phyloP scores from a whole-genome alignment of 768 basidiomycete species.

The Infundibulicybe gibba region DNA sequence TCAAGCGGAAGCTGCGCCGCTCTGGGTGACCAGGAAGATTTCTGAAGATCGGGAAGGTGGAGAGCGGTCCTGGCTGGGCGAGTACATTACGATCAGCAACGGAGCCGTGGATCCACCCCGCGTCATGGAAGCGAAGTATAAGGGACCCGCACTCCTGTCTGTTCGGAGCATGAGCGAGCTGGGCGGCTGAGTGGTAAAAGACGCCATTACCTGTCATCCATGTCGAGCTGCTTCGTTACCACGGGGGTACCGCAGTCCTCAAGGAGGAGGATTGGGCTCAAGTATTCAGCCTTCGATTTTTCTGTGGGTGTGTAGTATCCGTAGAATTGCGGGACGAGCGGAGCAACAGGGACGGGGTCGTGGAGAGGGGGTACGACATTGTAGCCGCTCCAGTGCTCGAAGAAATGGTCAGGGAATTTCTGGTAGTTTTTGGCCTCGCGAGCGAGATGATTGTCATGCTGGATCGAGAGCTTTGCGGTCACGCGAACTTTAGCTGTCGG shows the following conservation, averaged over 20 bases:
- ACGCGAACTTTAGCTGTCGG: slow-evolving; percentile 36
- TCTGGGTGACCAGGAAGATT: slow-evolving; percentile 4
- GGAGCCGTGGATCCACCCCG: slow-evolving; percentile 32
- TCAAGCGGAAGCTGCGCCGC: slow-evolving; percentile 31
- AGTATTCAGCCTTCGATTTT: slow-evolving; percentile 10
- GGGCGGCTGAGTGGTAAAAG: neutral
- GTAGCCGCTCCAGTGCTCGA: slow-evolving; percentile 47
- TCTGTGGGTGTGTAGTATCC: slow-evolving; percentile 45
- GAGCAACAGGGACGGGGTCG: slow-evolving; percentile 41
- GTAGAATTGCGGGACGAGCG: slow-evolving; percentile 62
- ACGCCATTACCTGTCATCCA: slow-evolving; percentile 33
- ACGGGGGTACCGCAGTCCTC: slow-evolving; percentile 38
- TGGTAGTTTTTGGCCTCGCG: slow-evolving; percentile 42
- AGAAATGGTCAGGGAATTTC: slow-evolving; percentile 39
- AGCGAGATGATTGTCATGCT: slow-evolving; percentile 31
- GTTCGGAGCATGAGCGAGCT: neutral
- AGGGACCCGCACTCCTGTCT: slow-evolving; percentile 38
- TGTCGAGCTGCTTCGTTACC: slow-evolving; percentile 14
- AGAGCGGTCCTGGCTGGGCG: slow-evolving; percentile 28
- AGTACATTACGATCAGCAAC: slow-evolving; percentile 35
- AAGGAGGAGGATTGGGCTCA: slow-evolving; percentile 39
- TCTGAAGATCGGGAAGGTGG: slow-evolving; percentile 7
- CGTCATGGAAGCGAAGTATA: slow-evolving; percentile 31
- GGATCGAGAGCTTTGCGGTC: slow-evolving; percentile 40
- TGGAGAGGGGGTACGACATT: slow-evolving; percentile 38